Conservation (phyloP, 2,329 filamentous ascomycete genomes). For the Nemania sp. region DNA sequence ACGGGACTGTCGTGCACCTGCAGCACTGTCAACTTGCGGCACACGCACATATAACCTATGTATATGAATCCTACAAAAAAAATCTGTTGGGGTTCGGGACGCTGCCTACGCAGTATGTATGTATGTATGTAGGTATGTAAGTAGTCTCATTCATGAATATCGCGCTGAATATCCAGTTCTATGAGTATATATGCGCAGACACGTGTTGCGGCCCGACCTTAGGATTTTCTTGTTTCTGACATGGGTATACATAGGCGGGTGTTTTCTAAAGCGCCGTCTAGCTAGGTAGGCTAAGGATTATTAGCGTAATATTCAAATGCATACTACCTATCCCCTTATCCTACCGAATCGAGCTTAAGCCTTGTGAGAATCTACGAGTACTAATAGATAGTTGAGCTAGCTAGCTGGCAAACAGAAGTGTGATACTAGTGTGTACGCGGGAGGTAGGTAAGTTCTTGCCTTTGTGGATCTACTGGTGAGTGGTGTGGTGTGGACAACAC, state of each 20-base stretch:
- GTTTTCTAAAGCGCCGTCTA: neutral
- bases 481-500: too few species aligned
- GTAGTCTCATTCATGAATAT: neutral
- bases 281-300: neutral
- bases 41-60: too few species aligned
- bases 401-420: neutral
- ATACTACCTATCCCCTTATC: neutral
- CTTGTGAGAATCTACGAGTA: too few species aligned
- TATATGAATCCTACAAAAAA: neutral
- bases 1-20: neutral
- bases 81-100: neutral
- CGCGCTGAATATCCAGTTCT: neutral
- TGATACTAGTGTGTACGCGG: neutral
- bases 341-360: neutral
- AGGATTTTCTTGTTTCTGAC: neutral
- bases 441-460: neutral
- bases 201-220: neutral
- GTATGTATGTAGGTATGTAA: too few species aligned
- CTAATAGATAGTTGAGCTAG: neutral
- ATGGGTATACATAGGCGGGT: neutral
- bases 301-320: neutral
- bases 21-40: neutral
- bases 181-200: neutral
- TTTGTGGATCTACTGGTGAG: neutral
- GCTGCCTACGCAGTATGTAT: too few species aligned